A percentile compares a stretch with the other conserved stretches of the same genome.
These are phyloP conservation scores for Phaffomyces opuntiae DNA, from an alignment of 805 yeast species.

Conservation along the genomic window DNA sequence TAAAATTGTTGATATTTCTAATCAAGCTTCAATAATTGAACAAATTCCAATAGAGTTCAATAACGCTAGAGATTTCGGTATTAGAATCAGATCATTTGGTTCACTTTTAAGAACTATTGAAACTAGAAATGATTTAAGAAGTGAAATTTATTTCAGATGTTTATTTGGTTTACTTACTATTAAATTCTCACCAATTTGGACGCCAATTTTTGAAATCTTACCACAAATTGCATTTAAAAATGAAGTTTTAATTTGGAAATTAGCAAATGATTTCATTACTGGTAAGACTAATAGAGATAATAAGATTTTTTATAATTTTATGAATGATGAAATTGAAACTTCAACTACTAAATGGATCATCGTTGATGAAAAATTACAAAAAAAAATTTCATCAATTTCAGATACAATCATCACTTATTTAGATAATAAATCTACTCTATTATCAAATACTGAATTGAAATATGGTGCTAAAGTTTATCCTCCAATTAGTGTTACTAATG, in stretches of 20 bases:
- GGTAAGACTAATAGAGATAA: conserved; percentile 1
- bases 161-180: conserved; percentile 67
- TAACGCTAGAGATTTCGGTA: conserved; percentile 66
- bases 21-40: conserved; percentile 55
- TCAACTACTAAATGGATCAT: conserved; percentile 11
- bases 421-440: conserved; percentile 6
- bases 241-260: conserved; percentile 48
- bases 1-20: conserved; percentile 34
- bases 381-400: conserved; percentile 8
- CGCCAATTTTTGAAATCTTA: conserved; percentile 58
- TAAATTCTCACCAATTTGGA: conserved; percentile 82
- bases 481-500: conserved; percentile 37
- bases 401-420: conserved; percentile 6
- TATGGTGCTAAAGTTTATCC: conserved; percentile 9
- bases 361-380: conserved; percentile 15
- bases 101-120: conserved; percentile 30
- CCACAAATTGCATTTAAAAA: conserved; percentile 38
- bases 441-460: conserved; percentile 11
- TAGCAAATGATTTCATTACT: conserved; percentile 32
- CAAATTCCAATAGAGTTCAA: conserved; percentile 62
- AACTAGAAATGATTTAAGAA: conserved; percentile 15
- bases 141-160: conserved; percentile 37
- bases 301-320: conserved; percentile 7
- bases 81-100: conserved; percentile 58
- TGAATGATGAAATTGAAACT: conserved; percentile 10